A percentile compares a stretch with the other conserved stretches of the same genome.
Evolutionary conservation across 1,284 basidiomycete species (phyloP).

Genomic region (Marasmius sp.): DNA sequence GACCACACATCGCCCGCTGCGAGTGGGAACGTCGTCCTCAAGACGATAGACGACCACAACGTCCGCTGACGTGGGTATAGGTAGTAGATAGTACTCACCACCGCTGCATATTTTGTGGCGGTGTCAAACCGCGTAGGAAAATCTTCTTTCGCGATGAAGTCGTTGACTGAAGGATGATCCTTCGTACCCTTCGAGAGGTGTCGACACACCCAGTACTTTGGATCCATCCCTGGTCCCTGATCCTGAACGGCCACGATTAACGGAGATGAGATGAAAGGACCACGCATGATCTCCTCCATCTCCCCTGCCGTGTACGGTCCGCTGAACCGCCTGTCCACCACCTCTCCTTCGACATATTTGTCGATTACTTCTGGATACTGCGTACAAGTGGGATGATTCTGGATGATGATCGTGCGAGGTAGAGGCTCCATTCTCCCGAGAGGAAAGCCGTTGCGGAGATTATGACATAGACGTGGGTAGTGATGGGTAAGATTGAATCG

Average conservation of each 20-base stretch:
- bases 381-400: constrained; percentile 23
- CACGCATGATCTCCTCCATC: constrained; percentile 24
- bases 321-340: constrained; percentile 23
- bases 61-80: neutral
- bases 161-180: constrained; percentile 15
- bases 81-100: constrained; percentile 12
- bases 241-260: constrained; percentile 18
- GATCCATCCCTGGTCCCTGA: constrained; percentile 15
- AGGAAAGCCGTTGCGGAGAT: constrained; percentile 31
- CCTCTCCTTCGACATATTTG: constrained; percentile 29
- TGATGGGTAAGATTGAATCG: too few relatives aligned
- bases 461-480: too few relatives aligned
- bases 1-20: too few relatives aligned
- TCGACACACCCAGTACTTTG: constrained; percentile 15
- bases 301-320: constrained; percentile 30
- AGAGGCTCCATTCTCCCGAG: constrained; percentile 30
- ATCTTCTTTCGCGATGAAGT: constrained; percentile 14
- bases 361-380: constrained; percentile 18
- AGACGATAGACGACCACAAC: too few relatives aligned
- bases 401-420: constrained; percentile 9
- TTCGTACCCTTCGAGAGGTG: constrained; percentile 18
- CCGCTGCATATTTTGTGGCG: constrained; percentile 15
- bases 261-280: constrained; percentile 22
- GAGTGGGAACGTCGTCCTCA: too few relatives aligned
- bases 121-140: constrained; percentile 24